Conservation (phyloP, 495 filamentous ascomycete genomes). For the Aspergillus bridgeri region DNA sequence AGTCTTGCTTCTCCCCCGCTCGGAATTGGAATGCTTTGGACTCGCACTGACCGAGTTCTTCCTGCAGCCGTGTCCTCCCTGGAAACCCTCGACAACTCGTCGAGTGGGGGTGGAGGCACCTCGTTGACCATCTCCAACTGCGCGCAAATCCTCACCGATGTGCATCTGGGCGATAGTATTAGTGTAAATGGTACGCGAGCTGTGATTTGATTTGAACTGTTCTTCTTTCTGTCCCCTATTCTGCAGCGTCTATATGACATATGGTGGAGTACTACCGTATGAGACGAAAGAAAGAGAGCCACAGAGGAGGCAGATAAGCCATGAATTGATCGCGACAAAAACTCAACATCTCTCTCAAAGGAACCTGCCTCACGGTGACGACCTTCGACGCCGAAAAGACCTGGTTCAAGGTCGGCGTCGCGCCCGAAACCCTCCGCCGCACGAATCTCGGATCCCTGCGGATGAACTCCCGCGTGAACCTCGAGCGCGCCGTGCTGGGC, state of each 20-base stretch:
- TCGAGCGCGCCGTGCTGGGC: conserved; percentile 86
- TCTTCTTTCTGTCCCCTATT: background rate
- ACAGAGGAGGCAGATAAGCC: no score
- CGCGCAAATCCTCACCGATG: conserved; percentile 71
- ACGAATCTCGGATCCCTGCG: conserved; percentile 81
- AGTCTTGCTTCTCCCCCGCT: conserved; percentile 20
- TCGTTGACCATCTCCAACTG: conserved; percentile 82
- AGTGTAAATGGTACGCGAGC: conserved; percentile 70
- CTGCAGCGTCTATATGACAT: background rate
- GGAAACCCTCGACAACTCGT: conserved; percentile 70
- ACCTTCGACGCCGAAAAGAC: conserved; percentile 62
- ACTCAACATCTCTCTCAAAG: conserved; percentile 31
- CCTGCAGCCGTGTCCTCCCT: conserved; percentile 73
- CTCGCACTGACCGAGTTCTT: conserved; percentile 11
- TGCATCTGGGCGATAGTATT: conserved; percentile 87
- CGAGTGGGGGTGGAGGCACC: conserved; percentile 69
- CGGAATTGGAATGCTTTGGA: background rate
- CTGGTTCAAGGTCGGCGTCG: conserved; percentile 89
- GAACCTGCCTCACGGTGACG: conserved; percentile 88
- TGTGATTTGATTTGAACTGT: background rate
- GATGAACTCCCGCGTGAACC: conserved; percentile 66
- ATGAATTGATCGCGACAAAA: background rate
- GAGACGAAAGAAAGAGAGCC: no score
- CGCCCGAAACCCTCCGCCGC: conserved; percentile 92
- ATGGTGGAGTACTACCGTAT: no score